Conservation (phyloP, 2,329 filamentous ascomycete genomes). For the Penicillium hordei region DNA sequence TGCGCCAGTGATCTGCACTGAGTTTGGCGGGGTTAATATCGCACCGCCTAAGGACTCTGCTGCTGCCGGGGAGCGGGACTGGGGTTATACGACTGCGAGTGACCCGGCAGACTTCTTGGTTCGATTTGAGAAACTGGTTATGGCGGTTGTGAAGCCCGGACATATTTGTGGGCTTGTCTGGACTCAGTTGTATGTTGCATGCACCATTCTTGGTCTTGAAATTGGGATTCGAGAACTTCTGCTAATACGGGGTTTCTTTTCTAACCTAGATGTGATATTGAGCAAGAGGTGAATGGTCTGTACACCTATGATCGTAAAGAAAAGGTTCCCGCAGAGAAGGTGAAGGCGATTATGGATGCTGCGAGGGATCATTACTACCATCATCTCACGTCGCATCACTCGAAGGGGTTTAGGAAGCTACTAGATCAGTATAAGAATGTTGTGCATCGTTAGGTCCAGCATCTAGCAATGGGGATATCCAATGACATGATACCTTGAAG, state of each 20-base stretch:
- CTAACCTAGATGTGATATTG: slow-evolving; percentile 52
- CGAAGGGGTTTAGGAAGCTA: slow-evolving; percentile 21
- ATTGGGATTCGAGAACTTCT: background rate
- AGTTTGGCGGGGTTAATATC: slow-evolving; percentile 69
- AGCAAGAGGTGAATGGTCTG: slow-evolving; percentile 68
- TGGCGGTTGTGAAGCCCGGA: slow-evolving; percentile 57
- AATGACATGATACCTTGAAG: background rate
- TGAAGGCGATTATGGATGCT: slow-evolving; percentile 59
- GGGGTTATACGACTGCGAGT: slow-evolving; percentile 67
- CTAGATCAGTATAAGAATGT: slow-evolving; percentile 16
- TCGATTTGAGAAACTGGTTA: slow-evolving; percentile 59
- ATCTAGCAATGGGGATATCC: too few relatives aligned
- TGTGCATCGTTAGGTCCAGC: slow-evolving; percentile 10
- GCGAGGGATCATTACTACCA: slow-evolving; percentile 51
- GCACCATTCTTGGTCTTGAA: background rate
- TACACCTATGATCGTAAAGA: slow-evolving; percentile 62
- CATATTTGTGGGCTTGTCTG: slow-evolving; percentile 64
- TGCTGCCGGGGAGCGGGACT: slow-evolving; percentile 52
- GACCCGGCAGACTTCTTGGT: slow-evolving; percentile 60
- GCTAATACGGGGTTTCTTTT: background rate
- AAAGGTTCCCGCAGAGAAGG: slow-evolving; percentile 59
- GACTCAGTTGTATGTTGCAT: slow-evolving; percentile 56
- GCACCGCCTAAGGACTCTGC: slow-evolving; percentile 46
- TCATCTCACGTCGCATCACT: slow-evolving; percentile 21
- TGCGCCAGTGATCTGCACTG: slow-evolving; percentile 64